A percentile compares a stretch with the other conserved stretches of the same genome.
Evolutionary conservation across 805 yeast genomes (phyloP).

Genomic region (Priceomyces medius): DNA sequence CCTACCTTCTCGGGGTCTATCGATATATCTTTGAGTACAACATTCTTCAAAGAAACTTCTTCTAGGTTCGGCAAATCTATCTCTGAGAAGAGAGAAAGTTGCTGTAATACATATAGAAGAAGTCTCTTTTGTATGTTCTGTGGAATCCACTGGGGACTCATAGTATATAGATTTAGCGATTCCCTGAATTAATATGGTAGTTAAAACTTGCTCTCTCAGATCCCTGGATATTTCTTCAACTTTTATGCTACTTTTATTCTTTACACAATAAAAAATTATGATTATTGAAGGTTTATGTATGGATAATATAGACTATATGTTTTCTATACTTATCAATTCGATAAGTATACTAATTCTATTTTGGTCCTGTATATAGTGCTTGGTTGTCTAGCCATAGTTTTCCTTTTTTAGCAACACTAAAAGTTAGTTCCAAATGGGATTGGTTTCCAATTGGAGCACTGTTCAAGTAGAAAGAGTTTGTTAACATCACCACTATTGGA

Average conservation of each 20-base stretch:
- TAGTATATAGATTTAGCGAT: conserved; percentile 3
- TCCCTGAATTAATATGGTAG: neutral
- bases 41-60: conserved; percentile 61
- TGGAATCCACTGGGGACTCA: conserved; percentile 65
- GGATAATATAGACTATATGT: neutral
- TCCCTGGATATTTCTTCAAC: neutral
- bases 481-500: neutral
- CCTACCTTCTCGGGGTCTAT: conserved; percentile 70
- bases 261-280: neutral
- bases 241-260: too few relatives aligned
- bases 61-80: conserved; percentile 80
- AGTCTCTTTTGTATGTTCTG: conserved; percentile 82
- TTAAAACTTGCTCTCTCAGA: neutral
- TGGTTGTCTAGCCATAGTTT: neutral
- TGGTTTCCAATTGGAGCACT: conserved; percentile 46
- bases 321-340: neutral
- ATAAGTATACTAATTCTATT: neutral
- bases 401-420: too few relatives aligned
- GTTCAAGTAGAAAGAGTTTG: conserved; percentile 26
- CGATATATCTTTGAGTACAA: conserved; percentile 57
- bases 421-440: conserved; percentile 50
- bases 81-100: conserved; percentile 76
- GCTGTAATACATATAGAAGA: conserved; percentile 75
- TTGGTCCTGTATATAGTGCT: neutral
- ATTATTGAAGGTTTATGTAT: neutral